Percentiles rank a stretch among this genome's conserved stretches.
These are phyloP conservation scores for Sporothrix variecibatus DNA, from an alignment of 2,329 filamentous ascomycete species.

Conservation along the genomic window DNA sequence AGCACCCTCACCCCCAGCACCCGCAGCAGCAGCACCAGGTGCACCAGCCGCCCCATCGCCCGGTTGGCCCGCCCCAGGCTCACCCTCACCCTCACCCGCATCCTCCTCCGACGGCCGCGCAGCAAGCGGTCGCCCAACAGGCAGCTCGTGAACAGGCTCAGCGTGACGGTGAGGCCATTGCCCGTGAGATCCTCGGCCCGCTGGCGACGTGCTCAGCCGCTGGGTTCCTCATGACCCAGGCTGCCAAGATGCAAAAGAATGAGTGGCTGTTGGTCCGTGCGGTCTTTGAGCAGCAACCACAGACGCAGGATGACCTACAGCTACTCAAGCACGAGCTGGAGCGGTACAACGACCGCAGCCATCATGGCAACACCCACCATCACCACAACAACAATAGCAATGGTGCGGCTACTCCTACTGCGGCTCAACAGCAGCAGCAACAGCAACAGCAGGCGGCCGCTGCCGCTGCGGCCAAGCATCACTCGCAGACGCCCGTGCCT, in stretches of 20 bases:
- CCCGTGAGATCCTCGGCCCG: conserved; percentile 45
- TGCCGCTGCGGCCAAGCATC: conserved; percentile 21
- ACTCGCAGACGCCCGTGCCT: conserved; percentile 33
- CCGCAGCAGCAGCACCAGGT: background rate
- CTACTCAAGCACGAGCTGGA: conserved; percentile 59
- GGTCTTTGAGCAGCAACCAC: conserved; percentile 66
- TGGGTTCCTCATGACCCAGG: conserved; percentile 68
- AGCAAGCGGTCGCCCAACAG: conserved; percentile 5
- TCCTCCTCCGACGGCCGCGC: background rate
- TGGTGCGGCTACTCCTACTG: background rate
- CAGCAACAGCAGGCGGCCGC: background rate
- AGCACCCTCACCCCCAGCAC: background rate
- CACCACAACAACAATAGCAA: conserved; percentile 15
- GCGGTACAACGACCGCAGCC: conserved; percentile 36
- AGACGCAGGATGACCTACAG: conserved; percentile 63
- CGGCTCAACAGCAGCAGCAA: conserved; percentile 9
- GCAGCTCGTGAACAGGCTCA: conserved; percentile 22
- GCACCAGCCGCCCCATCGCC: conserved; percentile 4
- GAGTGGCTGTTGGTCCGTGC: conserved; percentile 74
- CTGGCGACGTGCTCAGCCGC: conserved; percentile 66
- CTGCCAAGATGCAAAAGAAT: conserved; percentile 65
- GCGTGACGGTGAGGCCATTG: conserved; percentile 29
- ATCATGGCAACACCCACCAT: background rate
- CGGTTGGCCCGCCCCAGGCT: background rate
- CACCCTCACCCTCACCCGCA: conserved; percentile 6